Evolutionary conservation across 1,284 basidiomycete genomes (phyloP), one percentile per base, ranked within the genome.

Genomic region (Cerrena zonata): DNA sequence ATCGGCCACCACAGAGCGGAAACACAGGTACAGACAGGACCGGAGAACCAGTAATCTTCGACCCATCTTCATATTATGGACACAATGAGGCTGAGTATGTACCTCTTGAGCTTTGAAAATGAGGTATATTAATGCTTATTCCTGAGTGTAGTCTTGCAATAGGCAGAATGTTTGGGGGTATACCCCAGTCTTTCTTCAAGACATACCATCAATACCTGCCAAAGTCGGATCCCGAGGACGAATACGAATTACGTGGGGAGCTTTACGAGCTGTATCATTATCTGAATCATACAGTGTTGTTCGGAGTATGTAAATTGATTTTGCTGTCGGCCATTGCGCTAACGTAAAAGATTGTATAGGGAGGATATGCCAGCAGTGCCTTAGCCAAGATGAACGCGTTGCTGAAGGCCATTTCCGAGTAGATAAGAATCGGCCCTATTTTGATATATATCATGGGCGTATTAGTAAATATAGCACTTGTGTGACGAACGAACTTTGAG

Each of bases 251-350:
- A 46, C 77, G 91, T 22, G 75, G 74, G 34, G 79, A 86, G 52
- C 69, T 93, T 24, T 94, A 94, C 61, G 84, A 92, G 67, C 69
- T 93, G 38, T 94, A 90, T 58, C 91, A 94, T 67, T 91, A 93
- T 63, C 70, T 94, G 54, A 94, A 94, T 59, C 89, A 90, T 59
- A 85, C 86, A 0, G 70, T 86, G 5, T 61, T 90, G 4, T 89
- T 89, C 56, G 82, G 84, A 51, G 87, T 86, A 58, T 67, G 80
- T 70, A 24, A 24, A 38, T 22, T 10, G n/a, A 24, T 46, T 47
- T 30, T 18, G 2, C 22, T 7, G 13, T 36, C 3, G 5, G 12
- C 46, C 13, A 27, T 18, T n/a, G n/a, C n/a, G n/a, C n/a, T n/a
- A n/a, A n/a, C n/a, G n/a, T n/a, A n/a, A n/a, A 55, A 26, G 21